phyloP scores from a whole-genome alignment of 2,329 filamentous ascomycete species.

The Shiraia bambusicola region DNA sequence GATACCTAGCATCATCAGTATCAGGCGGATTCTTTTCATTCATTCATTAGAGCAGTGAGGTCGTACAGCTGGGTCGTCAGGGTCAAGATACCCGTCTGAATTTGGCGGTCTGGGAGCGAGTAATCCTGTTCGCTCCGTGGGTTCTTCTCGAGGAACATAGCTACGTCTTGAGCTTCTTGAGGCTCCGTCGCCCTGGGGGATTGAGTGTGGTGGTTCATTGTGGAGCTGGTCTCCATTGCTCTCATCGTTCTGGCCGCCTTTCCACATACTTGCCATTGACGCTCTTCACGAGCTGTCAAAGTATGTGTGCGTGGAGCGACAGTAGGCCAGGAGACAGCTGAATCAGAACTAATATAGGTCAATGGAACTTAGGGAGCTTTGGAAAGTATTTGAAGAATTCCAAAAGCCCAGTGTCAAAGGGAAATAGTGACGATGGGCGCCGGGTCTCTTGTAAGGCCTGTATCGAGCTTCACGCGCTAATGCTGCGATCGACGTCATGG shows the following conservation, averaged over 20 bases:
- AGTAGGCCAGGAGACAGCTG: not conserved
- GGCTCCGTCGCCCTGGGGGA: slow-evolving; percentile 24
- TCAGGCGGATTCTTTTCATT: not conserved
- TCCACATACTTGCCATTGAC: slow-evolving; percentile 54
- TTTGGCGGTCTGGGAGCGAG: slow-evolving; percentile 63
- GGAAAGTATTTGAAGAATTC: slow-evolving; percentile 4
- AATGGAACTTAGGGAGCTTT: slow-evolving; percentile 4
- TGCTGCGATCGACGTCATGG: slow-evolving; percentile 22
- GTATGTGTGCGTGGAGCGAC: slow-evolving; percentile 1
- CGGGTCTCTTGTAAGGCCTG: slow-evolving; percentile 11
- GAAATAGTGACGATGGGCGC: slow-evolving; percentile 7
- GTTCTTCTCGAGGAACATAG: slow-evolving; percentile 49
- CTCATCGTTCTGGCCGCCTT: slow-evolving; percentile 50
- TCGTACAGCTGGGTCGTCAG: slow-evolving; percentile 77
- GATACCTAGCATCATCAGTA: slow-evolving; percentile 56
- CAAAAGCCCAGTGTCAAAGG: not conserved
- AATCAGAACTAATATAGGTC: not conserved
- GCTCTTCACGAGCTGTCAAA: slow-evolving; percentile 17
- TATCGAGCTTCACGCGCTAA: slow-evolving; percentile 19
- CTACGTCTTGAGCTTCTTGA: slow-evolving; percentile 32
- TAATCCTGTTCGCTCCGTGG: slow-evolving; percentile 65
- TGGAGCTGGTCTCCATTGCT: slow-evolving; percentile 44
- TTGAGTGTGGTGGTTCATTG: slow-evolving; percentile 17
- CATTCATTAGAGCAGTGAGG: not conserved
- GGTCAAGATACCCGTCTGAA: slow-evolving; percentile 68